Evolutionary conservation across 257 asterid genomes (phyloP).

Genomic region (Lycium barbarum): DNA sequence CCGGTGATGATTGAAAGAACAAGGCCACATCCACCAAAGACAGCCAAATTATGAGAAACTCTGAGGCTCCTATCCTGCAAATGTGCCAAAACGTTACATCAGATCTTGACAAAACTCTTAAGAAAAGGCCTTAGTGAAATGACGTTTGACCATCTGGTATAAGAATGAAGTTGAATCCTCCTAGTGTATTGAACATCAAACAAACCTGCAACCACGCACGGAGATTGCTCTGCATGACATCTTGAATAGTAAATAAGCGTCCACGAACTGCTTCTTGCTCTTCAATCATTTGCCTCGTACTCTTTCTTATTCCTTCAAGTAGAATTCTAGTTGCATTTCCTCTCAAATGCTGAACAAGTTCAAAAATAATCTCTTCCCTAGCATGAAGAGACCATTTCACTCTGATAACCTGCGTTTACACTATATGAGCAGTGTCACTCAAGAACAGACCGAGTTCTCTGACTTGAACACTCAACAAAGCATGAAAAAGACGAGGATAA

Average conservation of each 20-base stretch:
- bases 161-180: background rate
- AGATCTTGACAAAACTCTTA: background rate
- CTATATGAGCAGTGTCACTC: background rate
- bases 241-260: conserved; percentile 94
- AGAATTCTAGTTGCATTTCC: conserved; percentile 64
- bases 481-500: background rate
- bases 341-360: conserved; percentile 88
- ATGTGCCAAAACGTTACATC: background rate
- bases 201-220: conserved; percentile 98
- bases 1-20: conserved; percentile 86
- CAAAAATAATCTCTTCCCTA: conserved; percentile 94
- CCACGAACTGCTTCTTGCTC: conserved; percentile 99
- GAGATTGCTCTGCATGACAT: conserved; percentile 94
- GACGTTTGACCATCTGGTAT: conserved; percentile 23
- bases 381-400: conserved; percentile 99
- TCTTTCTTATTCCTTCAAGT: conserved; percentile 80
- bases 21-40: conserved; percentile 95
- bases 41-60: conserved; percentile 85
- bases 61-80: conserved; percentile 87
- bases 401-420: conserved; percentile 70
- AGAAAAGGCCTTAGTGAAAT: background rate
- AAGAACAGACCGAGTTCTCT: background rate
- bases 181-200: background rate
- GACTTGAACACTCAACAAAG: conserved; percentile 7
- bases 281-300: conserved; percentile 93